Evolutionary conservation across 1,284 basidiomycete genomes (phyloP), one percentile per base, ranked within the genome.

Genomic region (Amylostereum areolatum): DNA sequence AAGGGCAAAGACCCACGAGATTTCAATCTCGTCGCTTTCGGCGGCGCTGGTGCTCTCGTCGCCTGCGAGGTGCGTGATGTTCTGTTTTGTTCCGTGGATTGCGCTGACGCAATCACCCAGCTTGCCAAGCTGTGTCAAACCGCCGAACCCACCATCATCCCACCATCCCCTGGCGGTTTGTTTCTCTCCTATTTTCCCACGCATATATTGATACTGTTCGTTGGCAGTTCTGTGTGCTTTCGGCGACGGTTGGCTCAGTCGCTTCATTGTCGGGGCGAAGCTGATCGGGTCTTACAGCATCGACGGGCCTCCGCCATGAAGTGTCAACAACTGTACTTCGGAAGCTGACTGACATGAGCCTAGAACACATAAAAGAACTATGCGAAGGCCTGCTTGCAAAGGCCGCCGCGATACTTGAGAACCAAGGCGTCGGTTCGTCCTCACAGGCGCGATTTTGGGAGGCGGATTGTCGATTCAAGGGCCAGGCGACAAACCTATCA

Each of bases 1-100:
- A 59, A 63, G 45, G 64, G 63, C 10, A 61, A 63, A 43, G 63
- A 66, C 47, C 62, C 63, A 5, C 49, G 62, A 18, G 54, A 59
- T 11, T 65, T 59, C 43, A 53, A 56, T 48, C 56, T 64, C 12
- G 61, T 62, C n/a, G 57, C 57, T 9, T 63, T 61, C 46, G 59
- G 60, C 29, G 63, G 63, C 30, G 63, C 63, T 4, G 52, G 57
- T 32, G 49, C 53, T 35, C 37, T 57, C 41, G 42, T 50, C 46
- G 56, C 57, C 51, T 54, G 63, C 47, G 43, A 57, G 48, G 45
- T 59, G 30, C 41, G 25, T 43, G 25, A 8, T 28, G 30, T 28
- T 25, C 8, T 11, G 27, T 28, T 4, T 11, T 28, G 7, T 28
- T 11, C 25, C 8, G 41, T 43, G 18, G 18, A 18, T 18, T 18